Conservation (phyloP, 2,329 filamentous ascomycete genomes). For the Amesomyces nigricolor region DNA sequence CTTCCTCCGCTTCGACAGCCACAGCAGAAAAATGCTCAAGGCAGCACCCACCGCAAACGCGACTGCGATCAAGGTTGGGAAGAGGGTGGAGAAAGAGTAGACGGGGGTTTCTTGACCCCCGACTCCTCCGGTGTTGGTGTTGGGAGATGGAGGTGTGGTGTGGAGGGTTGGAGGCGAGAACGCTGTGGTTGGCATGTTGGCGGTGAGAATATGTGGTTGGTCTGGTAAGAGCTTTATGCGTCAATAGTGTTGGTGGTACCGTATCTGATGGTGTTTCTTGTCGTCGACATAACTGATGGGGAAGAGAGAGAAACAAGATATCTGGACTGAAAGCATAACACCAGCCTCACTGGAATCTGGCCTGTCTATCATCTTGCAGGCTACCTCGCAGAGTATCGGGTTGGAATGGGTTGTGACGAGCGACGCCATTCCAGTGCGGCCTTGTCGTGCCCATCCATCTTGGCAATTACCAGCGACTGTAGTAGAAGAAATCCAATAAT, state of each 20-base stretch:
- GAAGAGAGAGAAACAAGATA: conserved; percentile 3
- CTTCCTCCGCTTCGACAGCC: conserved; percentile 29
- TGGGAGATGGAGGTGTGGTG: background rate
- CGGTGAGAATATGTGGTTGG: background rate
- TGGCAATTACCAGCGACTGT: background rate
- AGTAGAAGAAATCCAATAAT: background rate
- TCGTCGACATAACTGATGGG: background rate
- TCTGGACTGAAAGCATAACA: conserved; percentile 1
- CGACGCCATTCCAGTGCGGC: conserved; percentile 22
- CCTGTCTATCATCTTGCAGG: background rate
- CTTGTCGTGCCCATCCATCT: background rate
- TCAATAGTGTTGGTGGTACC: no score
- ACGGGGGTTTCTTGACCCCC: conserved; percentile 21
- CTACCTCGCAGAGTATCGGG: background rate
- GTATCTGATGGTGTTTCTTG: background rate
- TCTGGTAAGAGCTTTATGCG: no score
- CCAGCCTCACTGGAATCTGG: conserved; percentile 2
- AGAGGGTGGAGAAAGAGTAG: conserved; percentile 29
- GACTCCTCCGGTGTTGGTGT: background rate
- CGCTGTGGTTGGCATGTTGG: background rate
- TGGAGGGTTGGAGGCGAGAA: background rate
- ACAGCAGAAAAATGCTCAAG: conserved; percentile 40
- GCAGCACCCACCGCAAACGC: conserved; percentile 40
- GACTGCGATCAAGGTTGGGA: conserved; percentile 45
- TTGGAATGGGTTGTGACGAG: conserved; percentile 29